Conservation (phyloP, 2,329 filamentous ascomycete genomes). For the Lasiodiplodia gonubiensis region DNA sequence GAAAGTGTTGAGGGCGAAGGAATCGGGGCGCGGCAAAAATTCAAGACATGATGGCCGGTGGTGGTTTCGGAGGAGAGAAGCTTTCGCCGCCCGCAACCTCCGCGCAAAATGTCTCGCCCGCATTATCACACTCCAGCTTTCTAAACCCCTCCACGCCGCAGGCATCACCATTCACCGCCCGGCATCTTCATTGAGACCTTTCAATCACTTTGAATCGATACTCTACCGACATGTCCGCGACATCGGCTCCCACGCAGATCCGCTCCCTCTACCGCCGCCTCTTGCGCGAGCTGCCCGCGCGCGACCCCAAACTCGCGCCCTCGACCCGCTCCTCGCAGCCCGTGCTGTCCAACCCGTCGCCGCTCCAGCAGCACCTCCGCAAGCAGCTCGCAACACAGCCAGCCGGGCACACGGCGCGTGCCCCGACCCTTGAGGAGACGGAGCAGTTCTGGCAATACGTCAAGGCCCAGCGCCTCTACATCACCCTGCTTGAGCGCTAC, state of each 20-base stretch:
- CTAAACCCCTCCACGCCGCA: constrained; percentile 38
- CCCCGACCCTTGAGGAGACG: constrained; percentile 55
- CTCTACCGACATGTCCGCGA: constrained; percentile 42
- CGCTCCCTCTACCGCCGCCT: constrained; percentile 86
- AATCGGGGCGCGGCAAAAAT: not conserved
- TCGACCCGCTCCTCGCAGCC: constrained; percentile 38
- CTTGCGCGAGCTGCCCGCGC: constrained; percentile 85
- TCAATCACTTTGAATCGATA: not conserved
- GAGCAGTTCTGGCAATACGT: constrained; percentile 82
- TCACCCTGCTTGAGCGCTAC: constrained; percentile 83
- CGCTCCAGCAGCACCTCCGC: constrained; percentile 73
- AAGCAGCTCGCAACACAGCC: constrained; percentile 58
- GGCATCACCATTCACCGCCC: constrained; percentile 30
- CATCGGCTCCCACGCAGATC: constrained; percentile 52
- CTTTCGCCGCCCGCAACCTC: constrained; percentile 24
- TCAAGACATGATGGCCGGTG: constrained; percentile 26
- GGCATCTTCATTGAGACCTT: not conserved
- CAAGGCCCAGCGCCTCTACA: constrained; percentile 83
- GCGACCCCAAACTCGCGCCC: constrained; percentile 46
- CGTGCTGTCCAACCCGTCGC: constrained; percentile 63
- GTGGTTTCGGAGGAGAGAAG: constrained; percentile 29
- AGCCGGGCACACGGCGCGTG: constrained; percentile 21
- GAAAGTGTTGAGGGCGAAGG: not conserved
- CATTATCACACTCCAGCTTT: constrained; percentile 34
- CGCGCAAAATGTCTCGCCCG: constrained; percentile 1